These are phyloP conservation scores for Epicoccum nigrum DNA, from an alignment of 2,329 filamentous ascomycete species.

Conservation along the genomic window DNA sequence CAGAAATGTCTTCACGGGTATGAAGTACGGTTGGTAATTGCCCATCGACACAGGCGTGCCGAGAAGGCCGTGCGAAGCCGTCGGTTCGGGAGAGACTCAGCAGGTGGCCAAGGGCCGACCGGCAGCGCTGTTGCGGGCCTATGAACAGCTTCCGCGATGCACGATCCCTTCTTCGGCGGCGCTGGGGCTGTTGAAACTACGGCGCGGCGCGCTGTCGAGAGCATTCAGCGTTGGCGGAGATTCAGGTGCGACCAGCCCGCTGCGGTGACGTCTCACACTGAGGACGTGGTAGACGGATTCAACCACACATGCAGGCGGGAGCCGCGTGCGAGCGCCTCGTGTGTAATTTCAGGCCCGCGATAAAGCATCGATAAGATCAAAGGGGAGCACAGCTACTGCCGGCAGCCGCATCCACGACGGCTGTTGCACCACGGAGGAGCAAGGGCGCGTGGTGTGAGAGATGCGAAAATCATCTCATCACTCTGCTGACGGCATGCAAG, in stretches of 20 bases:
- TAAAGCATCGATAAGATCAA: slow-evolving; percentile 8
- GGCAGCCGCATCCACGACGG: slow-evolving; percentile 12
- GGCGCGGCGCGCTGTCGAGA: slow-evolving; percentile 3
- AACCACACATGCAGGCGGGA: slow-evolving; percentile 4
- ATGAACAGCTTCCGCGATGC: slow-evolving; percentile 23
- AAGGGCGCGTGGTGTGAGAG: slow-evolving; percentile 3
- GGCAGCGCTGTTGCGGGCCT: slow-evolving; percentile 22
- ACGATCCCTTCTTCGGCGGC: slow-evolving; percentile 5
- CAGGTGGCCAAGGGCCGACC: slow-evolving; percentile 17
- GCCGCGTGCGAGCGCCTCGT: slow-evolving; percentile 1
- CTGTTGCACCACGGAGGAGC: slow-evolving; percentile 1
- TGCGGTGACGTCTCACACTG: slow-evolving; percentile 10
- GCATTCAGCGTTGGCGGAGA: background rate
- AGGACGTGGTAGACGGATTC: slow-evolving; percentile 1
- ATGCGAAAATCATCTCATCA: background rate
- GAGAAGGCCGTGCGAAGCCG: slow-evolving; percentile 19
- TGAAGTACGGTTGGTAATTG: slow-evolving; percentile 3
- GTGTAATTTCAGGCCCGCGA: slow-evolving; percentile 5
- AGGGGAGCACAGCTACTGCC: slow-evolving; percentile 12
- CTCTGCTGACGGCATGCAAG: background rate
- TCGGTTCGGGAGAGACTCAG: slow-evolving; percentile 24
- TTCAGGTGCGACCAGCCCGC: background rate
- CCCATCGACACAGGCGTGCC: slow-evolving; percentile 14
- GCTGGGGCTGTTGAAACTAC: background rate
- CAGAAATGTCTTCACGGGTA: slow-evolving; percentile 14